Conservation (phyloP, 148 eudicot species). For the Fagopyrum esculentum region DNA sequence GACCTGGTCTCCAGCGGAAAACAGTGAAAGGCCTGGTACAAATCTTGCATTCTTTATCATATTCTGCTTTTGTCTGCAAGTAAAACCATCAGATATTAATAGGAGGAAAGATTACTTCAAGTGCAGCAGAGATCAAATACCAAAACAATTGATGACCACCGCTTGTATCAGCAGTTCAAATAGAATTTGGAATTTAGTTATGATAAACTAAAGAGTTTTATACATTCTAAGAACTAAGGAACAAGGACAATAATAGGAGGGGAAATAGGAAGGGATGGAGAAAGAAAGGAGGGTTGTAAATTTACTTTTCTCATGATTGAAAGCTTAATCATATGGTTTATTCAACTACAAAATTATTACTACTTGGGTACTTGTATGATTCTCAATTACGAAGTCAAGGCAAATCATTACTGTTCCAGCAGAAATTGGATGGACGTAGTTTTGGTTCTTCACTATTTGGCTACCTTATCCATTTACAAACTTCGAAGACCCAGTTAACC, state of each 20-base stretch:
- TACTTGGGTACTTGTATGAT: not conserved
- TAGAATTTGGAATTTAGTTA: not conserved
- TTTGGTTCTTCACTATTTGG: too few relatives aligned
- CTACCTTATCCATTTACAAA: not conserved
- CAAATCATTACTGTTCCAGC: not conserved
- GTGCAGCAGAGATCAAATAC: not conserved
- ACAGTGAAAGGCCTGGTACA: slow-evolving; percentile 94
- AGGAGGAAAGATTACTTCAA: not conserved
- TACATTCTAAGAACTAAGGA: not conserved
- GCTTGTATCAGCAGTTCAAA: not conserved
- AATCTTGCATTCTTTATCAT: slow-evolving; percentile 93
- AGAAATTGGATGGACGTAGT: not conserved
- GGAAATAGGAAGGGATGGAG: too few relatives aligned
- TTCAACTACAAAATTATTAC: too few relatives aligned
- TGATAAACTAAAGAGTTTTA: not conserved
- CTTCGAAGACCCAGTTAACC: not conserved
- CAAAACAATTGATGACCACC: not conserved
- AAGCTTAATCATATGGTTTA: too few relatives aligned
- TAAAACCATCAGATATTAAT: not conserved
- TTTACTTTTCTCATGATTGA: too few relatives aligned
- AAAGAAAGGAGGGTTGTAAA: too few relatives aligned
- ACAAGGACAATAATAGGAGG: too few relatives aligned
- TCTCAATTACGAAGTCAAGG: not conserved
- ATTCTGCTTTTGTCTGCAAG: slow-evolving; percentile 76
- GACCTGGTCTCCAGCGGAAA: slow-evolving; percentile 98